phyloP scores from a whole-genome alignment of 176 grass and related monocot genomes.

The Carex kokanica region DNA sequence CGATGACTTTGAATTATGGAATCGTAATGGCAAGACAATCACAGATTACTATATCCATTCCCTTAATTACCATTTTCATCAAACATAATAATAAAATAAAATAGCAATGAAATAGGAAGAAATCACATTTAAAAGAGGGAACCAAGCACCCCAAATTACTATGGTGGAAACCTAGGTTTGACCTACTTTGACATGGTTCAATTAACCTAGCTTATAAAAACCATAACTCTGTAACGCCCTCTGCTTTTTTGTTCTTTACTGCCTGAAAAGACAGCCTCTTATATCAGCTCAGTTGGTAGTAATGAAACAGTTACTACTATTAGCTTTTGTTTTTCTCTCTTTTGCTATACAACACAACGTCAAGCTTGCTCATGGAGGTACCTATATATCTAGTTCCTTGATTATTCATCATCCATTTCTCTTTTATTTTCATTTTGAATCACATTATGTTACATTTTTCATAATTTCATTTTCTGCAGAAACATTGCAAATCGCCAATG shows the following conservation, averaged over 20 bases:
- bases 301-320: slow-evolving; percentile 20
- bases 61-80: too few species aligned
- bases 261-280: background rate
- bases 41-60: too few species aligned
- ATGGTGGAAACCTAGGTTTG: background rate
- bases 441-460: background rate
- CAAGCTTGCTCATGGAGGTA: slow-evolving; percentile 23
- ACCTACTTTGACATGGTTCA: slow-evolving; percentile 21
- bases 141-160: background rate
- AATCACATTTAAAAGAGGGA: too few species aligned
- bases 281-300: background rate
- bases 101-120: too few species aligned
- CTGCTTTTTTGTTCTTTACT: slow-evolving; percentile 14
- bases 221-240: background rate
- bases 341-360: background rate
- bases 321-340: slow-evolving; percentile 6
- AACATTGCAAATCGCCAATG: background rate
- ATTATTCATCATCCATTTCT: background rate
- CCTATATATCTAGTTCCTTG: too few species aligned
- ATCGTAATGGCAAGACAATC: too few species aligned
- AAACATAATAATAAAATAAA: too few species aligned
- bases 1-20: too few species aligned
- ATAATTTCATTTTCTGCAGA: slow-evolving; percentile 3
- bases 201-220: slow-evolving; percentile 31
- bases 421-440: background rate